Evolutionary conservation across 257 asterid species (phyloP), one percentile per base, ranked within the genome.

Genomic region (Solanum ossicruentum): DNA sequence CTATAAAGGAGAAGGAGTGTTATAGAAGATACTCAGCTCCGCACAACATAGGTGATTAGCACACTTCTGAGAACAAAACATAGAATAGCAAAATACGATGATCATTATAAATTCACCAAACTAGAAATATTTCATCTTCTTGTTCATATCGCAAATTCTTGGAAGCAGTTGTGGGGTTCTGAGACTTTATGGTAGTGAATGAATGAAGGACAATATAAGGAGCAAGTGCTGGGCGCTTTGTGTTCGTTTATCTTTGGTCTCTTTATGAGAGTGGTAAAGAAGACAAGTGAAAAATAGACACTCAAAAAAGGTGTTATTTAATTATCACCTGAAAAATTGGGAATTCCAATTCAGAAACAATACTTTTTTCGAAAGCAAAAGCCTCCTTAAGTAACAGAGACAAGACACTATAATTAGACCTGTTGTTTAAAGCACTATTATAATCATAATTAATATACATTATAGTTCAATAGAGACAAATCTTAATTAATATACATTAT

Each of bases 1-100:
- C 87, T 87, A 65, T 93, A 84, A 92, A 90, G 39, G 95, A 94
- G 79, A 90, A 47, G 92, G 87, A 90, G 83, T 66, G 69, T 87
- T 58, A 17, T 17, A 17, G 23, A 56, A 56, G 61, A 55, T 56
- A 10, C 15, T 57, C 65, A 20, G 9, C 65, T 57, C 6, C 23
- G 10, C 63, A 20, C 55, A 51, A 51, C 16, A 51, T 51, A 49
- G 12, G 5, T 32, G 3, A 9, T 57, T 20, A 57, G n/a, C 65
- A 57, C 65, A 57, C 28, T 58, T 9, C 1, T 0, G 3, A 9
- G 7, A 9, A 20, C 4, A 58, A 58, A 58, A 58, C 65, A 58
- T 58, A 58, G 12, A 58, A n/a, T 58, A 58, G 21, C 17, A 16
- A 56, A 56, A 4, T 2, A 54, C 20, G 16, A 6, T 8, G 2